Conservation (phyloP, 2,329 filamentous ascomycete genomes). For the Stagonosporopsis cucurbitacearum region DNA sequence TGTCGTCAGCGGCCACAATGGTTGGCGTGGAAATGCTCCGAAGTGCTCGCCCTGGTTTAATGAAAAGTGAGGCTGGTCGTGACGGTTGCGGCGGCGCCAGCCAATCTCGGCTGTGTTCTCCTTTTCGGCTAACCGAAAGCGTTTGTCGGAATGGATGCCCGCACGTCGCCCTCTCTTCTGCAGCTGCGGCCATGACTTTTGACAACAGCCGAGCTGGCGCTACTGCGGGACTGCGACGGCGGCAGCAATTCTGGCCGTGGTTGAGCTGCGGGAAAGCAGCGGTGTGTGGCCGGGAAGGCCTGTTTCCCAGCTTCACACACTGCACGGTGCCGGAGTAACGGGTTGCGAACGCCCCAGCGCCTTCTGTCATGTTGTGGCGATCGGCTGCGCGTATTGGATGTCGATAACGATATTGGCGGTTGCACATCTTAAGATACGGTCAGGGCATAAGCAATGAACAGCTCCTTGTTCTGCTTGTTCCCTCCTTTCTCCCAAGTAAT, state of each 20-base stretch:
- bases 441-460: slow-evolving; percentile 28
- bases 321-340: slow-evolving; percentile 17
- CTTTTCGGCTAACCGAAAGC: slow-evolving; percentile 18
- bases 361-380: slow-evolving; percentile 34
- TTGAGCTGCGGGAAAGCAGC: slow-evolving; percentile 29
- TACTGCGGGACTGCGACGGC: slow-evolving; percentile 30
- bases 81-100: slow-evolving; percentile 32
- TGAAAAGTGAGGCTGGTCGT: slow-evolving; percentile 41
- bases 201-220: slow-evolving; percentile 29
- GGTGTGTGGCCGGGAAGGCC: slow-evolving; percentile 40
- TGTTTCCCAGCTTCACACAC: slow-evolving; percentile 43
- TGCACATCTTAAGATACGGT: slow-evolving; percentile 34
- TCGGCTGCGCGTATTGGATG: slow-evolving; percentile 31
- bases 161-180: slow-evolving; percentile 26
- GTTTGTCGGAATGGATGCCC: slow-evolving; percentile 27
- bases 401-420: slow-evolving; percentile 34
- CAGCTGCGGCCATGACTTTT: slow-evolving; percentile 25
- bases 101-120: slow-evolving; percentile 30
- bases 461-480: slow-evolving; percentile 35
- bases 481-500: slow-evolving; percentile 41
- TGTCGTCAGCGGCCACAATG: slow-evolving; percentile 11
- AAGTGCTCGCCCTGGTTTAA: slow-evolving; percentile 38
- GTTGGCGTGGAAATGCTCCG: slow-evolving; percentile 21
- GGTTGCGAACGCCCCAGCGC: slow-evolving; percentile 29
- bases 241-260: slow-evolving; percentile 19